Evolutionary conservation across 164 flowering plant species (phyloP).

Genomic region (Piper betle): DNA sequence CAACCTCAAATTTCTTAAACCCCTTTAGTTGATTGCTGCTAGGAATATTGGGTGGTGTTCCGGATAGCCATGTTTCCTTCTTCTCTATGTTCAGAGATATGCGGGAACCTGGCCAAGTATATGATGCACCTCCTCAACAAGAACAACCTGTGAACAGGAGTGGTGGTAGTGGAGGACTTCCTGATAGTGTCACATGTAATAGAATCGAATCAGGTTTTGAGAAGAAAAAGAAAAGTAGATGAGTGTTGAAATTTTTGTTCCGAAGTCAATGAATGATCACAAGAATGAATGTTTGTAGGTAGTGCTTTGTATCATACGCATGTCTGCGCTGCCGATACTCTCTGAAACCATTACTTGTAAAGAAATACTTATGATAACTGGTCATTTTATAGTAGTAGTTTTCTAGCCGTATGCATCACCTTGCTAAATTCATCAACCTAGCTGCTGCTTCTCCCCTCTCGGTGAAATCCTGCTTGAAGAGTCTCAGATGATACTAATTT

Average conservation of each 20-base stretch:
- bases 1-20: conserved; percentile 44
- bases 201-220: background rate
- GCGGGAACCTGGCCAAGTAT: conserved; percentile 71
- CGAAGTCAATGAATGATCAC: background rate
- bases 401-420: too few relatives aligned
- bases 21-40: conserved; percentile 69
- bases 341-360: too few relatives aligned
- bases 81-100: conserved; percentile 77
- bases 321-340: background rate
- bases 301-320: background rate
- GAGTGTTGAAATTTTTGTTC: background rate
- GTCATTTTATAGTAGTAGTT: too few relatives aligned
- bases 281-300: background rate
- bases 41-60: conserved; percentile 80
- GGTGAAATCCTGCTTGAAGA: too few relatives aligned
- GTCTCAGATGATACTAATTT: too few relatives aligned
- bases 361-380: too few relatives aligned
- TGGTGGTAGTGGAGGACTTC: conserved; percentile 6
- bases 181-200: background rate
- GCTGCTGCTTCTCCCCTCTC: too few relatives aligned
- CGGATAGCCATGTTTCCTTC: conserved; percentile 72
- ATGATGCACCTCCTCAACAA: conserved; percentile 28
- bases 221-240: too few relatives aligned
- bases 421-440: too few relatives aligned
- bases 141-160: conserved; percentile 13